phyloP scores from a whole-genome alignment of 768 basidiomycete genomes.

The Antrodiella citrinella region DNA sequence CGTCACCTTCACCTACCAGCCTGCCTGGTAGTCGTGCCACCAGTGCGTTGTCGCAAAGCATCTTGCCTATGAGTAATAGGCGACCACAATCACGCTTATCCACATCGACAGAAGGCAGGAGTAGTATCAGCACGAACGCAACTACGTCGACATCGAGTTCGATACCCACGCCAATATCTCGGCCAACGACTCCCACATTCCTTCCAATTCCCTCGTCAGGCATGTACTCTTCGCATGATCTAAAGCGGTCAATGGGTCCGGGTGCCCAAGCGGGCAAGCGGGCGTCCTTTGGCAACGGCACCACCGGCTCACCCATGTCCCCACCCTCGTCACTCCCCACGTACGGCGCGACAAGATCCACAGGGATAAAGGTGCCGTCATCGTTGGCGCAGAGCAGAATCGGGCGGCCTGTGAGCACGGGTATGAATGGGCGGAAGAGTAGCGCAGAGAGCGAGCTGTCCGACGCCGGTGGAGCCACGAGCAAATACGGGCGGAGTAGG shows the following conservation, averaged over 20 bases:
- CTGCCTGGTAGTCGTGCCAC: slow-evolving; percentile 31
- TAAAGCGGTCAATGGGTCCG: slow-evolving; percentile 57
- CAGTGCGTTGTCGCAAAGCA: slow-evolving; percentile 31
- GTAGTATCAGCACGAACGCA: slow-evolving; percentile 41
- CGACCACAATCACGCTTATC: slow-evolving; percentile 74
- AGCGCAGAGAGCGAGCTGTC: slow-evolving; percentile 14
- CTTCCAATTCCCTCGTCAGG: slow-evolving; percentile 59
- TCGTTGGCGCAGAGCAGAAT: slow-evolving; percentile 25
- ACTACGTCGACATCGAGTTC: slow-evolving; percentile 53
- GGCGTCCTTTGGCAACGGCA: slow-evolving; percentile 49
- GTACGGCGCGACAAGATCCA: slow-evolving; percentile 11
- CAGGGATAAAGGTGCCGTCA: slow-evolving; percentile 16
- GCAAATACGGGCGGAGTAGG: slow-evolving; percentile 19
- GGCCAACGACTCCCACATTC: slow-evolving; percentile 71
- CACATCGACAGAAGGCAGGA: slow-evolving; percentile 38
- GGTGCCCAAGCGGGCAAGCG: slow-evolving; percentile 41
- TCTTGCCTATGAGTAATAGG: slow-evolving; percentile 37
- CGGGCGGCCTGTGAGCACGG: slow-evolving; percentile 16
- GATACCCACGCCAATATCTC: slow-evolving; percentile 58
- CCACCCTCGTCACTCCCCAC: slow-evolving; percentile 3
- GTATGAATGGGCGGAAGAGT: slow-evolving; percentile 18
- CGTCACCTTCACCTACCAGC: slow-evolving; percentile 36
- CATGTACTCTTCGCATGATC: slow-evolving; percentile 37
- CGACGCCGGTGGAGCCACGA: slow-evolving; percentile 12
- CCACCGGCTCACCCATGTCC: slow-evolving; percentile 9